Percentiles rank a stretch among this genome's conserved stretches.
Conservation (phyloP, 208 protist species). For the Crithidia bombi region DNA sequence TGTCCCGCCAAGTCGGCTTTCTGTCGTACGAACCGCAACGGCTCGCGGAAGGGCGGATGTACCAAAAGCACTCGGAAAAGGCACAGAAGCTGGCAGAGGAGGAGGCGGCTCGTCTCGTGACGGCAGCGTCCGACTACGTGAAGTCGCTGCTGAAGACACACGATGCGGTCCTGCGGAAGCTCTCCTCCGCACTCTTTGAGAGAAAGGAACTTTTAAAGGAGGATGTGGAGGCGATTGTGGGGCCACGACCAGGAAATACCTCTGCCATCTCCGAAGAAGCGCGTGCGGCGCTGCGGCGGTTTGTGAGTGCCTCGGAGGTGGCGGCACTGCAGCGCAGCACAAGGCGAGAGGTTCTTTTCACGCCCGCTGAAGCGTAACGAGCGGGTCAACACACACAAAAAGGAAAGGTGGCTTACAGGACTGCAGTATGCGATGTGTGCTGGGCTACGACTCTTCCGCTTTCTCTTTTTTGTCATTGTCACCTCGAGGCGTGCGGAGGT, state of each 20-base stretch:
- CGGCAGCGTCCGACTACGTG: conserved; percentile 53
- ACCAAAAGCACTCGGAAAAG: conserved; percentile 68
- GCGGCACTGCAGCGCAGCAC: conserved; percentile 38
- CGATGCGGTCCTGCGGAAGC: conserved; percentile 38
- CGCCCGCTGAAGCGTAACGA: conserved; percentile 11
- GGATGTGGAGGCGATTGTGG: conserved; percentile 72
- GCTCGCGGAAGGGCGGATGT: conserved; percentile 77
- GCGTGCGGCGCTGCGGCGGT: conserved; percentile 54
- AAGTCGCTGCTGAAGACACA: conserved; percentile 53
- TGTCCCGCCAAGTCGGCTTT: conserved; percentile 71
- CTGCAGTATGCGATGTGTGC: too few relatives aligned
- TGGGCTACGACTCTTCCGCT: background rate
- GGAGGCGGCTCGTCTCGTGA: conserved; percentile 70
- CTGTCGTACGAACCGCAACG: conserved; percentile 81
- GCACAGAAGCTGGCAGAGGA: conserved; percentile 65
- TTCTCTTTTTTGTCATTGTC: background rate
- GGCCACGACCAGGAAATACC: conserved; percentile 32
- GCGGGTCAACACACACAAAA: too few relatives aligned
- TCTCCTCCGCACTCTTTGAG: conserved; percentile 58
- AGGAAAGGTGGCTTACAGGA: too few relatives aligned
- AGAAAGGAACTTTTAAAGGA: conserved; percentile 78
- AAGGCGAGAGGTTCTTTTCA: conserved; percentile 27
- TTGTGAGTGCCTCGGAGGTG: conserved; percentile 53
- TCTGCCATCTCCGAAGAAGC: conserved; percentile 39
- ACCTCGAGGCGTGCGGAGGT: background rate